Conservation (phyloP, 2,329 filamentous ascomycete species). For the Escovopsis sp. region DNA sequence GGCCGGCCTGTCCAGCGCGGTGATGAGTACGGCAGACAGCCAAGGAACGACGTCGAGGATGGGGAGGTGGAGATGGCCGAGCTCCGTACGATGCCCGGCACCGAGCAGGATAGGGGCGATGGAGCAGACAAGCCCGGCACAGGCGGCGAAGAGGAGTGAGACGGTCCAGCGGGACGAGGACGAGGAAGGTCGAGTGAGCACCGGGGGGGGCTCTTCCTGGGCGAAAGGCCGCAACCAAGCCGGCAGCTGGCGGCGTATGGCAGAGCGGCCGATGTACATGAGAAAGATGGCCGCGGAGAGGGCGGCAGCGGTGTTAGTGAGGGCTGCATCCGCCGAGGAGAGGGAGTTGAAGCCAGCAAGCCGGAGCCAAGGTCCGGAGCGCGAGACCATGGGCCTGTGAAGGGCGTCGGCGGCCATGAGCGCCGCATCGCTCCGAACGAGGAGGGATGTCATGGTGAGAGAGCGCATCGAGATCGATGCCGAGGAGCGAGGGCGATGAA, state of each 20-base stretch:
- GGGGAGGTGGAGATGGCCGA: not conserved
- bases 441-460: too few species aligned
- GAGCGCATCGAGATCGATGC: too few species aligned
- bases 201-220: constrained; percentile 17
- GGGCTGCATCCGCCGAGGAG: constrained; percentile 5
- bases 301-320: constrained; percentile 10
- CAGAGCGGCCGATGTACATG: constrained; percentile 14
- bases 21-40: constrained; percentile 22
- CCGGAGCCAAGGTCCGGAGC: not conserved
- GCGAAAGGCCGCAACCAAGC: constrained; percentile 30
- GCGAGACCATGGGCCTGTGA: not conserved
- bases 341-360: not conserved
- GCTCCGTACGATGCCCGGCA: constrained; percentile 11
- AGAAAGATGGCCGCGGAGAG: constrained; percentile 16
- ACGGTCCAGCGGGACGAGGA: constrained; percentile 26
- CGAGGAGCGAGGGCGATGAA: too few species aligned
- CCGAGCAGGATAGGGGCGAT: constrained; percentile 16
- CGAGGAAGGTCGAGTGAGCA: constrained; percentile 12
- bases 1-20: constrained; percentile 22
- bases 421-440: too few species aligned
- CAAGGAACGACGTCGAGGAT: constrained; percentile 26
- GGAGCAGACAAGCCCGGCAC: constrained; percentile 21
- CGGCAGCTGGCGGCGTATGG: constrained; percentile 18
- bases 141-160: constrained; percentile 17
- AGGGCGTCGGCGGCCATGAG: not conserved